These are phyloP conservation scores for Acidiella bohemica DNA, from an alignment of 495 filamentous ascomycete species.

Conservation along the genomic window DNA sequence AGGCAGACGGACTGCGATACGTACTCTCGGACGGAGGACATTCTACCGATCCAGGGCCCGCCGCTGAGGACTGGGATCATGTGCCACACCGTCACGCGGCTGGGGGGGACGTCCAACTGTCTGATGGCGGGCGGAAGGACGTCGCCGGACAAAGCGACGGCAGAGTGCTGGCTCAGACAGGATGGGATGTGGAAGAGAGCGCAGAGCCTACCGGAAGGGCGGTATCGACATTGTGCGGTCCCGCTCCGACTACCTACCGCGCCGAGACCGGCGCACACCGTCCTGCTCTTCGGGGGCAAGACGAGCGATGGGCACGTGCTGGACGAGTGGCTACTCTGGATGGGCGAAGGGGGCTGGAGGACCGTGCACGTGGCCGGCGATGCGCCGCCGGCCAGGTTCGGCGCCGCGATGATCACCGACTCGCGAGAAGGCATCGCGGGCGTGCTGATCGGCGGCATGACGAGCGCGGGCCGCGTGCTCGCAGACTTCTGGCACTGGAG, in stretches of 20 bases:
- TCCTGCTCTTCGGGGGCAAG: slow-evolving; percentile 62
- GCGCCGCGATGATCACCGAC: slow-evolving; percentile 38
- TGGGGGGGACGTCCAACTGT: slow-evolving; percentile 34
- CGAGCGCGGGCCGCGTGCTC: slow-evolving; percentile 42
- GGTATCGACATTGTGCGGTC: slow-evolving; percentile 62
- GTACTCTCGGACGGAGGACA: slow-evolving; percentile 29
- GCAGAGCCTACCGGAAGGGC: slow-evolving; percentile 46
- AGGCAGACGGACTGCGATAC: slow-evolving; percentile 49
- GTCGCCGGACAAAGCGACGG: slow-evolving; percentile 51
- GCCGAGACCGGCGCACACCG: slow-evolving; percentile 22
- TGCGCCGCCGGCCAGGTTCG: slow-evolving; percentile 44
- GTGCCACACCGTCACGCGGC: slow-evolving; percentile 61
- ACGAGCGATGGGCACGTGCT: slow-evolving; percentile 41
- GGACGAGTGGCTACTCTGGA: slow-evolving; percentile 53
- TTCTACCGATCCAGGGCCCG: slow-evolving; percentile 19
- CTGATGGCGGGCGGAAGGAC: slow-evolving; percentile 66
- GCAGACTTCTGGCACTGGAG: slow-evolving; percentile 47
- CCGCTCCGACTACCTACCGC: slow-evolving; percentile 28
- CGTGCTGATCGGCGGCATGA: slow-evolving; percentile 55
- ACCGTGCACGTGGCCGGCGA: slow-evolving; percentile 30
- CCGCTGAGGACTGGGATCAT: slow-evolving; percentile 43
- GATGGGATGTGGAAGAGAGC: slow-evolving; percentile 47
- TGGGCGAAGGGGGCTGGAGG: slow-evolving; percentile 40
- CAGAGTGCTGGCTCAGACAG: slow-evolving; percentile 60
- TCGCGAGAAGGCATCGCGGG: slow-evolving; percentile 30